Evolutionary conservation across 1,284 basidiomycete species (phyloP), one percentile per base, ranked within the genome.

Genomic region (Clitocybe nebularis): DNA sequence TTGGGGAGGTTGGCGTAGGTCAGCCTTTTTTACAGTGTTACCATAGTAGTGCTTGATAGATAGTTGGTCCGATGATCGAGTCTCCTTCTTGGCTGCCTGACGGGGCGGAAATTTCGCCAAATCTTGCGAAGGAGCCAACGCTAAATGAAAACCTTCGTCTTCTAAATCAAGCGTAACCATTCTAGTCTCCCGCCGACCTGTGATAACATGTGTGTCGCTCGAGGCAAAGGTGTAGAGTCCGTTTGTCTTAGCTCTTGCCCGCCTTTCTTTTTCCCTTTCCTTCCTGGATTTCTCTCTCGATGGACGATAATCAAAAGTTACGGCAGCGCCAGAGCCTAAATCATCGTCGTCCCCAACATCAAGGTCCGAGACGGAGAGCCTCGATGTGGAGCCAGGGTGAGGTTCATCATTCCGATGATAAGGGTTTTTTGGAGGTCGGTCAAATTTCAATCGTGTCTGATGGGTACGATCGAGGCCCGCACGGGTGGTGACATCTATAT

Each of bases 81-180:
- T 8, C 4, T 16, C 3, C 9, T 7, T 32, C 29, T 32, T 16
- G 6, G 7, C 14, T 5, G 14, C 29, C 6, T 22, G 37, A 7
- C 19, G 7, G 13, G 29, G 29, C 14, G 3, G 7, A 13, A 3
- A 5, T 3, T 13, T 9, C 11, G 29, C 29, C 14, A 32, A 5
- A 5, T 16, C 6, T 8, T 26, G 32, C 20, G 47, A 21, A 6
- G 75, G 74, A 38, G 67, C 67, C 36, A 78, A 55, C 0, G 69
- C 72, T 36, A 56, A 59, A 33, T 64, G 63, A 41, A 77, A 71
- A 5, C 54, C 67, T 17, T 67, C 57, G 44, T 75, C 69, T 45
- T 70, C 62, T n/a, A 67, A 36, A 40, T 71, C 61, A 14, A 66
- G 39, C 0, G 61, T 59, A 51, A 67, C 39, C 51, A 61, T 53